phyloP scores from a whole-genome alignment of 495 filamentous ascomycete genomes.

The Hypoxylon lenormandii region DNA sequence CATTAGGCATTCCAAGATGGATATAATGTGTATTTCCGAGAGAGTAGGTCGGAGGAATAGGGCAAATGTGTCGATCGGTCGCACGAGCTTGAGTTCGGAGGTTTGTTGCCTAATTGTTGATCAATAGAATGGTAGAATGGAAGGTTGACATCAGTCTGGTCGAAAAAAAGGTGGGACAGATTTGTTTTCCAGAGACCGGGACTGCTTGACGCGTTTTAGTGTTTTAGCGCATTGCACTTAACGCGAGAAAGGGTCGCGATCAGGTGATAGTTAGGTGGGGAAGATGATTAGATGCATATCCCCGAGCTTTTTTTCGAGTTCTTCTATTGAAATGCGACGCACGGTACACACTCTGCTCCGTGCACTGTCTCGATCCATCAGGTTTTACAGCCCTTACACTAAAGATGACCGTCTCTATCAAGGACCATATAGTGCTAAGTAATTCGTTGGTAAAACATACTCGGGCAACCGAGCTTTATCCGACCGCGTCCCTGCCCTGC shows the following conservation, averaged over 20 bases:
- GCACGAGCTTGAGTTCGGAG: neutral
- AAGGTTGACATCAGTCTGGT: slow-evolving; percentile 24
- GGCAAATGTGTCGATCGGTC: neutral
- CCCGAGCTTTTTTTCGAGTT: neutral
- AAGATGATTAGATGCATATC: neutral
- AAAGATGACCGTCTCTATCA: no score
- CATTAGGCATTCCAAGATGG: slow-evolving; percentile 26
- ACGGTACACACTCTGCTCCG: no score
- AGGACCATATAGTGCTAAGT: no score
- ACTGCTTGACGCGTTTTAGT: slow-evolving; percentile 39
- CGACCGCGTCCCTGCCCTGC: no score
- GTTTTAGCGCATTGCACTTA: slow-evolving; percentile 38
- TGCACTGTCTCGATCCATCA: no score
- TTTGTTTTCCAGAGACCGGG: slow-evolving; percentile 40
- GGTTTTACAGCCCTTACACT: no score
- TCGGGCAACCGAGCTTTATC: no score
- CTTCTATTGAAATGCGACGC: no score
- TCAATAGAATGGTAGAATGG: neutral
- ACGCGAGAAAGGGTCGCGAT: slow-evolving; percentile 44
- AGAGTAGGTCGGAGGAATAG: neutral
- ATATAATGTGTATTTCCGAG: neutral
- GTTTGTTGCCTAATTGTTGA: slow-evolving; percentile 9
- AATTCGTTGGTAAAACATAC: no score
- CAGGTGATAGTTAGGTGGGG: slow-evolving; percentile 25
- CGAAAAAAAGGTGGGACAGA: slow-evolving; percentile 32